Evolutionary conservation across 495 filamentous ascomycete genomes (phyloP).

Genomic region (Neurospora sp.): DNA sequence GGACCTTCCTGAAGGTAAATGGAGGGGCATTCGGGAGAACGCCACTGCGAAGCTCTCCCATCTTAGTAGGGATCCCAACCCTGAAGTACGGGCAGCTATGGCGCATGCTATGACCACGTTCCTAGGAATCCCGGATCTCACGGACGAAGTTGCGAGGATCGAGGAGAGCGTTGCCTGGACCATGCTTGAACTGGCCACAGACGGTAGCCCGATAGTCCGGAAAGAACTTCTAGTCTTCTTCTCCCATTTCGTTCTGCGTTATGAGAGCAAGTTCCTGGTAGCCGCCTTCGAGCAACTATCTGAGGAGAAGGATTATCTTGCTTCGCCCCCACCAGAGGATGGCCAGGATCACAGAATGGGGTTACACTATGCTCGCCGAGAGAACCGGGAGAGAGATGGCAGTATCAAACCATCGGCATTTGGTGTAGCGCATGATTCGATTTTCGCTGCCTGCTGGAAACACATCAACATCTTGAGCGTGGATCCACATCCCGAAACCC

Average conservation of each 20-base stretch:
- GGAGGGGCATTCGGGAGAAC: slow-evolving; percentile 75
- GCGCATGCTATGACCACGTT: slow-evolving; percentile 88
- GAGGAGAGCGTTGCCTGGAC: slow-evolving; percentile 82
- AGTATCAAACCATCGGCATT: slow-evolving; percentile 37
- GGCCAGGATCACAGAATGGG: slow-evolving; percentile 46
- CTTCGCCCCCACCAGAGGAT: slow-evolving; percentile 39
- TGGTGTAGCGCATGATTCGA: slow-evolving; percentile 69
- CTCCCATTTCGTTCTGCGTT: slow-evolving; percentile 80
- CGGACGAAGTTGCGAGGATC: slow-evolving; percentile 77
- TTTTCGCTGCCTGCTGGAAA: slow-evolving; percentile 90
- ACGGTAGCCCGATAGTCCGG: slow-evolving; percentile 86
- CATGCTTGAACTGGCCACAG: slow-evolving; percentile 74
- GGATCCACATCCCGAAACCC: slow-evolving; percentile 90
- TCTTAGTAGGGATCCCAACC: slow-evolving; percentile 75
- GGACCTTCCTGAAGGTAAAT: slow-evolving; percentile 84
- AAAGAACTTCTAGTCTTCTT: slow-evolving; percentile 91
- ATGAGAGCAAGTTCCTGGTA: slow-evolving; percentile 86
- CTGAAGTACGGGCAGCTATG: slow-evolving; percentile 93
- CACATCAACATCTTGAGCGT: slow-evolving; percentile 82
- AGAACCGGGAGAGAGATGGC: slow-evolving; percentile 40
- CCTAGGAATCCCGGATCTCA: slow-evolving; percentile 85
- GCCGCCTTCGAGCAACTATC: slow-evolving; percentile 83
- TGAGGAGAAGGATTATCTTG: slow-evolving; percentile 66
- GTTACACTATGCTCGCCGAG: slow-evolving; percentile 39
- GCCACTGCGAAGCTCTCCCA: slow-evolving; percentile 70